These are phyloP conservation scores for Stagonosporopsis tanaceti DNA, from an alignment of 2,329 filamentous ascomycete species.

Conservation along the genomic window DNA sequence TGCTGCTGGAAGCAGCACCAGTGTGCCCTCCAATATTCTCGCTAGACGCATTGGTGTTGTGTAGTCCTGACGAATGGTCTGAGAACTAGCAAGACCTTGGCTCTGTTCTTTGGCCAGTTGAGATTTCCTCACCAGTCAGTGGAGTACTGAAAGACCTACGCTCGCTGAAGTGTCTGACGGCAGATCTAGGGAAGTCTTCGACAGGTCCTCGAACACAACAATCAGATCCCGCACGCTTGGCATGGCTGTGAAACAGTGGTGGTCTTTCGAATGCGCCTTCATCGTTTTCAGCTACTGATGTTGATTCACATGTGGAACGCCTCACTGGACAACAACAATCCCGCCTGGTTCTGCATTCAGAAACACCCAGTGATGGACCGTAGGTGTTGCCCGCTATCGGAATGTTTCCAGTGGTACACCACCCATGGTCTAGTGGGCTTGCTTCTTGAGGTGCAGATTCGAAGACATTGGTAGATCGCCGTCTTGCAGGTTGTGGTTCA, in stretches of 20 bases:
- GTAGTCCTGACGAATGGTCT: background rate
- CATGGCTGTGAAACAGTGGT: constrained; percentile 3
- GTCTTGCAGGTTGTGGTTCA: background rate
- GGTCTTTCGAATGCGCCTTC: constrained; percentile 17
- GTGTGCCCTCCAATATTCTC: background rate
- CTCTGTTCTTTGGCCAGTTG: background rate
- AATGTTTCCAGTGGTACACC: constrained; percentile 2
- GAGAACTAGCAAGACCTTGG: background rate
- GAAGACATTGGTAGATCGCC: background rate
- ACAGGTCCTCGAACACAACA: constrained; percentile 33
- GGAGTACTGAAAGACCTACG: constrained; percentile 23
- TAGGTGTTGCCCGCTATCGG: constrained; percentile 6
- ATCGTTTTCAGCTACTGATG: constrained; percentile 30
- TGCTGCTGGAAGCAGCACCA: constrained; percentile 22
- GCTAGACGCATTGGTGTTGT: background rate
- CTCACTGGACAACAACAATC: constrained; percentile 24
- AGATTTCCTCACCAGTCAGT: background rate
- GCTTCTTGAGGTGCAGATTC: constrained; percentile 7
- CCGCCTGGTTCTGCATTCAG: constrained; percentile 8
- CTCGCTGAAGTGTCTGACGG: constrained; percentile 11
- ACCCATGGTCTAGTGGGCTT: constrained; percentile 11
- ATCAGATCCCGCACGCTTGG: constrained; percentile 27
- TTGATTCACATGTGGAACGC: constrained; percentile 18
- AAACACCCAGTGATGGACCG: constrained; percentile 1
- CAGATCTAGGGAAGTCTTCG: constrained; percentile 10